Base-by-base conservation (phyloP, 1,284 basidiomycete genomes). In the Irpex rosettiformis region DNA sequence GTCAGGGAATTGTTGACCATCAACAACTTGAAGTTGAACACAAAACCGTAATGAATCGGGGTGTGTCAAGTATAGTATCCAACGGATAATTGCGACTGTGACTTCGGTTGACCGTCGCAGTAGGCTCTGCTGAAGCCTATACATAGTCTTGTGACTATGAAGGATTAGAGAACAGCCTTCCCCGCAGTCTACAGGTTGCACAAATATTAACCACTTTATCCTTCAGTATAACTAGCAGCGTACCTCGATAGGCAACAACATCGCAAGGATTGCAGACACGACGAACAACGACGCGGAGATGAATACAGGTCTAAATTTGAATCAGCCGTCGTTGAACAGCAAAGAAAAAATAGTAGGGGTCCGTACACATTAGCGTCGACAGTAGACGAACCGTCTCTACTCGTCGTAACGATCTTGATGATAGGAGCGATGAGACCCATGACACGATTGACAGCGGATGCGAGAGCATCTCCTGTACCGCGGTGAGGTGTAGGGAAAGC, bases 351-450 rank as follows among this genome's bases (percentile, higher is more conserved):
- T 7, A 6, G 16, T 16, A 7, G 7, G 6, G 33, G 16, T 21
- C 16, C 43, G 43, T 47, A 47, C 48, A 51, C 48, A 25, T 51
- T 51, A 16, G 48, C 48, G 25, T 29, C 18, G 25, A 51, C 18
- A 22, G 13, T 51, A n/a, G 33, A 40, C 33, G 33, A 40, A 4
- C 48, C 48, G 18, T 51, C 48, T 22, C 48, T 25, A 11, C 24
- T 28, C 10, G 48, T 51, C 7, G 48, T 51, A 7, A 22, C 48
- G 25, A 51, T 51, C 48, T 51, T 51, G 48, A 51, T 51, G 48
- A 51, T 29, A 16, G 48, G 48, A 8, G 48, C 48, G 18, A 51
- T 51, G 48, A 51, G 48, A 22, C 48, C 48, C 48, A 51, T 51
- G 27, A 51, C 48, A 10, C 48, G 48, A 18, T 51, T 51, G 25